Conservation (phyloP, 495 filamentous ascomycete genomes). For the Annulohypoxylon maeteangense region DNA sequence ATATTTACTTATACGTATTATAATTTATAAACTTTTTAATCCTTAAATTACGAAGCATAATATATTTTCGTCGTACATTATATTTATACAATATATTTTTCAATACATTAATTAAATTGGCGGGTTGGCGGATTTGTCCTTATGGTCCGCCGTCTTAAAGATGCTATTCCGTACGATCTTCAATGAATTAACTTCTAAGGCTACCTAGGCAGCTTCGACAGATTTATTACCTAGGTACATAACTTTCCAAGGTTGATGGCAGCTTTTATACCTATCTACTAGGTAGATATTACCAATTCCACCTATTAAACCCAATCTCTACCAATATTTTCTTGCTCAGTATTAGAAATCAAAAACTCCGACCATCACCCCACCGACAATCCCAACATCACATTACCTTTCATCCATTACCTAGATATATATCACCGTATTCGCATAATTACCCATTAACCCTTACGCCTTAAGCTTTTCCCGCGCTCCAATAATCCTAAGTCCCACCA, state of each 20-base stretch:
- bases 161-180: too few species aligned
- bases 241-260: neutral
- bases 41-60: too few species aligned
- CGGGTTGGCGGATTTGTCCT: too few species aligned
- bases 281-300: slow-evolving; percentile 14
- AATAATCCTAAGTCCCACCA: slow-evolving; percentile 63
- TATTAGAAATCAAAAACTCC: slow-evolving; percentile 17
- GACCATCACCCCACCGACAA: neutral
- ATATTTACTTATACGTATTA: too few species aligned
- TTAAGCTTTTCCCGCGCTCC: slow-evolving; percentile 42
- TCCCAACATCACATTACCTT: slow-evolving; percentile 12
- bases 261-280: slow-evolving; percentile 8
- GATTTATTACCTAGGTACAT: neutral
- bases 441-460: slow-evolving; percentile 34
- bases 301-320: slow-evolving; percentile 18
- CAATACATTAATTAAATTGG: too few species aligned
- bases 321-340: neutral
- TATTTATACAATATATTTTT: too few species aligned
- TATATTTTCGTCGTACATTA: too few species aligned
- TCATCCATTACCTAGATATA: neutral
- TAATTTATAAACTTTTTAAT: too few species aligned
- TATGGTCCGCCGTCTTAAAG: too few species aligned
- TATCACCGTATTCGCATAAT: neutral
- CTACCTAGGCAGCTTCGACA: neutral
- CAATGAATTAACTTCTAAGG: too few species aligned